Evolutionary conservation across 2,329 filamentous ascomycete species (phyloP).

Genomic region (Ceratocystiopsis brevicomis): DNA sequence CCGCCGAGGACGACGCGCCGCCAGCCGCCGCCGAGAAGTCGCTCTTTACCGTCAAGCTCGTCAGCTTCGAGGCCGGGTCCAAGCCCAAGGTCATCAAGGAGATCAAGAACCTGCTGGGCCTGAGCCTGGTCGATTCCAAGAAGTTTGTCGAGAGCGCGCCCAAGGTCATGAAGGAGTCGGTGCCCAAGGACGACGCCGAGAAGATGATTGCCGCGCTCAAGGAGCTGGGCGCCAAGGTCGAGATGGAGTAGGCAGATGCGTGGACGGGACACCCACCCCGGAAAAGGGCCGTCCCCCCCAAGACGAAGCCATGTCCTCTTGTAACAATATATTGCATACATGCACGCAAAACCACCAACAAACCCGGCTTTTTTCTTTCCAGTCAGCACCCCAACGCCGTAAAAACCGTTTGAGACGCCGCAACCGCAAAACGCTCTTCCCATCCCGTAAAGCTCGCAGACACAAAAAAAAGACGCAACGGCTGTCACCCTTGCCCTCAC

Average conservation of each 20-base stretch:
- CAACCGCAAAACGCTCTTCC: too few relatives aligned
- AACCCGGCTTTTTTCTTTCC: too few relatives aligned
- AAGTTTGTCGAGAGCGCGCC: slow-evolving; percentile 98
- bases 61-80: slow-evolving; percentile 66
- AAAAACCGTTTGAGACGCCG: too few relatives aligned
- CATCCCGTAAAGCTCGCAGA: too few relatives aligned
- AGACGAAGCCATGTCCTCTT: too few relatives aligned
- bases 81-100: slow-evolving; percentile 99
- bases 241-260: slow-evolving; percentile 55
- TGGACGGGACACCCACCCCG: too few relatives aligned
- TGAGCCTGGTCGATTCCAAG: slow-evolving; percentile 97
- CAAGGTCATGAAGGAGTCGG: slow-evolving; percentile 97
- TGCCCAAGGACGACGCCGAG: slow-evolving; percentile 96
- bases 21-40: slow-evolving; percentile 88
- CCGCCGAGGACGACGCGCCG: slow-evolving; percentile 76
- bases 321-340: too few relatives aligned
- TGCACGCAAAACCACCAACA: too few relatives aligned
- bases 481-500: too few relatives aligned
- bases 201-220: slow-evolving; percentile 94
- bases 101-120: slow-evolving; percentile 84
- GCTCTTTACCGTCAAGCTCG: slow-evolving; percentile 88
- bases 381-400: too few relatives aligned
- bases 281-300: too few relatives aligned
- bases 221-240: slow-evolving; percentile 71
- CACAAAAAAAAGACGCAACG: too few relatives aligned